These are phyloP conservation scores for Escallonia rubra DNA, from an alignment of 129 eudicot genomes.

Conservation along the genomic window DNA sequence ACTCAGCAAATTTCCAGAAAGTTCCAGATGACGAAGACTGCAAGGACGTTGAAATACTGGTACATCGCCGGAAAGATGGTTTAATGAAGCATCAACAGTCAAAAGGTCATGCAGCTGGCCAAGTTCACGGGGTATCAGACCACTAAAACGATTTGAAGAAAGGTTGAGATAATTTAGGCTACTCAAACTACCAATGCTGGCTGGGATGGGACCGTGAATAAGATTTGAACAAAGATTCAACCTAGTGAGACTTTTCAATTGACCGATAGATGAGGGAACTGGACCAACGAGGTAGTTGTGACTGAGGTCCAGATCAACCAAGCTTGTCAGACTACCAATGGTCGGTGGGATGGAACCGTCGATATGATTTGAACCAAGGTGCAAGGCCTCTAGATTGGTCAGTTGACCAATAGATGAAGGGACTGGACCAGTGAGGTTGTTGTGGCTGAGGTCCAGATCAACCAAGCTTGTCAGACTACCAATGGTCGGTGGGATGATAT, in stretches of 20 bases:
- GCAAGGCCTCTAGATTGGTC: too few species aligned
- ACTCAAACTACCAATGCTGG: neutral
- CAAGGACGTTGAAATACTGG: neutral
- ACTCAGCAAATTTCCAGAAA: neutral
- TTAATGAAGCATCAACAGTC: neutral
- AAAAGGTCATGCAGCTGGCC: neutral
- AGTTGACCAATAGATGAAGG: too few species aligned
- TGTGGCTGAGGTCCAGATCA: too few species aligned
- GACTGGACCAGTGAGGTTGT: too few species aligned
- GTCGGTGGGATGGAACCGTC: neutral
- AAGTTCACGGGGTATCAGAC: neutral
- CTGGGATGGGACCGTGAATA: neutral
- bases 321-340: too few species aligned
- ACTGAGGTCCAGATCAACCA: too few species aligned
- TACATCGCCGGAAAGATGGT: neutral
- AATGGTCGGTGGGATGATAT: too few species aligned
- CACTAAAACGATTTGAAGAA: neutral
- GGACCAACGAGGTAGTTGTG: too few species aligned
- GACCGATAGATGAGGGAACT: too few species aligned
- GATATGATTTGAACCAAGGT: neutral
- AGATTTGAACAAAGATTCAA: neutral
- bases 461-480: too few species aligned
- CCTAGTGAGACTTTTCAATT: neutral
- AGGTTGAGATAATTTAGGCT: neutral
- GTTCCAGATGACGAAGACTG: neutral